phyloP scores from a whole-genome alignment of 2,329 filamentous ascomycete genomes.

The Macrophomina tecta region DNA sequence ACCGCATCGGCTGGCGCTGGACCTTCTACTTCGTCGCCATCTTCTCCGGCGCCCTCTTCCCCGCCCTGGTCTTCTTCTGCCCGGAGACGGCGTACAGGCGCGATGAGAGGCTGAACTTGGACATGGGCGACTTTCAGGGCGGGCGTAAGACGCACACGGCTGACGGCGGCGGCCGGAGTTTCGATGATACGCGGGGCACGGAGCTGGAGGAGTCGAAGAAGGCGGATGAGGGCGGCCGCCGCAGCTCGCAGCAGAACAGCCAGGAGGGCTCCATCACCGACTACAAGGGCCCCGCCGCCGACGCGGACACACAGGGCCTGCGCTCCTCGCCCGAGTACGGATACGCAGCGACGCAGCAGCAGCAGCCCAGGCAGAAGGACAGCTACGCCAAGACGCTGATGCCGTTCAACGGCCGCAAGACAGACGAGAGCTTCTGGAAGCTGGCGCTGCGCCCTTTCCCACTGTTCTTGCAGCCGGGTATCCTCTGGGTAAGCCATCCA shows the following conservation, averaged over 20 bases:
- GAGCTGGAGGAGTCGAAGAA: conserved; percentile 14
- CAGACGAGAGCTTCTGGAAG: conserved; percentile 73
- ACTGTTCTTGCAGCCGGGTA: conserved; percentile 81
- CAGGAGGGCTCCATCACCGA: neutral
- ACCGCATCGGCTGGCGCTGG: conserved; percentile 80
- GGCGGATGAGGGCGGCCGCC: conserved; percentile 2
- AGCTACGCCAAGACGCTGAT: conserved; percentile 66
- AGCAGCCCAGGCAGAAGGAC: conserved; percentile 50
- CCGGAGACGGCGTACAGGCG: conserved; percentile 84
- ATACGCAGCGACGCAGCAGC: neutral
- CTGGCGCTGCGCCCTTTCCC: conserved; percentile 76
- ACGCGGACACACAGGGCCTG: neutral
- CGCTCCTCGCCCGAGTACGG: neutral
- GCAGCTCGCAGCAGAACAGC: conserved; percentile 15
- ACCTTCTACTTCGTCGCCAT: conserved; percentile 89
- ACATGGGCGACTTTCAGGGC: conserved; percentile 54
- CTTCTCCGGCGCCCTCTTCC: conserved; percentile 73
- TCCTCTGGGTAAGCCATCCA: conserved; percentile 68
- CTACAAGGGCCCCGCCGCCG: neutral
- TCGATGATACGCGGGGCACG: conserved; percentile 1
- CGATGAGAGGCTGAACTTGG: conserved; percentile 71
- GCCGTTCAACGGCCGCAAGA: conserved; percentile 82
- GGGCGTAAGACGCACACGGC: neutral
- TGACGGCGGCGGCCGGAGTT: neutral
- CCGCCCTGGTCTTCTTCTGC: conserved; percentile 76